phyloP scores from a whole-genome alignment of 345 rosid species.

The Linum lewisii region DNA sequence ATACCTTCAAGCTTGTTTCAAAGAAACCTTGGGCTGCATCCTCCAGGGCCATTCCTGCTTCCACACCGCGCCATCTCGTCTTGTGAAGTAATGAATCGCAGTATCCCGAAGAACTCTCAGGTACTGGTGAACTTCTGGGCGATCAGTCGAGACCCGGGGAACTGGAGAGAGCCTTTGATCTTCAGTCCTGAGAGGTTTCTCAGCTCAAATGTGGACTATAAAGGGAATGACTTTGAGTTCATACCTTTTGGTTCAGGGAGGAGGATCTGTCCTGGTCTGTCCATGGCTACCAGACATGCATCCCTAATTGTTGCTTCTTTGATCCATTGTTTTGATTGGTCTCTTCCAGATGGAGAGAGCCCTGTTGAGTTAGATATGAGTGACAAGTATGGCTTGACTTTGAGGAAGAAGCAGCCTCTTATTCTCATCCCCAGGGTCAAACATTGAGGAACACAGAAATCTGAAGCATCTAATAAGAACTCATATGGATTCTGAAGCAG shows the following conservation, averaged over 20 bases:
- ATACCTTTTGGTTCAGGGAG: constrained; percentile 11
- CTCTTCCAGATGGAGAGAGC: constrained; percentile 4
- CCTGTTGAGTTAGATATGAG: neutral
- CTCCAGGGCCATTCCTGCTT: constrained; percentile 4
- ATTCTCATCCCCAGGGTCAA: neutral
- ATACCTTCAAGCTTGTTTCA: constrained; percentile 8
- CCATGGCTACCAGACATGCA: constrained; percentile 2
- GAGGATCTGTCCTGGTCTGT: constrained; percentile 6
- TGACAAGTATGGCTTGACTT: neutral
- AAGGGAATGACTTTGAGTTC: constrained; percentile 10
- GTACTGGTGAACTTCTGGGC: constrained; percentile 2
- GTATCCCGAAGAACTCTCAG: constrained; percentile 5
- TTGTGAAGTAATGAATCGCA: constrained; percentile 1
- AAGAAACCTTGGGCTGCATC: constrained; percentile 8
- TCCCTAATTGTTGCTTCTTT: constrained; percentile 3
- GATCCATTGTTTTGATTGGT: constrained; percentile 9
- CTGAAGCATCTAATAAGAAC: no score
- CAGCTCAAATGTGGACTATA: neutral
- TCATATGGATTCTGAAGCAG: neutral
- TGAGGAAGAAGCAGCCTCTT: neutral
- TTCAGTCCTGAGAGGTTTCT: constrained; percentile 7
- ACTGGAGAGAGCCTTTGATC: neutral
- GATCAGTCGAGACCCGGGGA: constrained; percentile 3
- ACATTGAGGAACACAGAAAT: neutral
- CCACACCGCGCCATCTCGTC: constrained; percentile 2